Evolutionary conservation across 139 green algal species (phyloP).

Genomic region (Mychonastes homosphaera): DNA sequence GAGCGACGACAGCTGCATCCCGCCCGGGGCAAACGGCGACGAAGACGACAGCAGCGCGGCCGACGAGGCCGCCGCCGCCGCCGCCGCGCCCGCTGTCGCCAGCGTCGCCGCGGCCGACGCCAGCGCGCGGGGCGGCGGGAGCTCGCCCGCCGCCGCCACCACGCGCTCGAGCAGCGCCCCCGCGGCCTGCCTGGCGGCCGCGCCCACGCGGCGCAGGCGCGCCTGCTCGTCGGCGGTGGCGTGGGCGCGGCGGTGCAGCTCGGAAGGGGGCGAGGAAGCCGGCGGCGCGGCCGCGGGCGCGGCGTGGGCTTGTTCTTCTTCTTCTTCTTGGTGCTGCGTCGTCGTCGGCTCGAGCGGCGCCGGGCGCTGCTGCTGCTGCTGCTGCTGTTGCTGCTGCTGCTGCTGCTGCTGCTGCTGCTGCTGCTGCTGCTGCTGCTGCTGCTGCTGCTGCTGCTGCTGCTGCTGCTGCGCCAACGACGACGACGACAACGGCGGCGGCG

Average conservation of each 20-base stretch:
- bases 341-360: not conserved
- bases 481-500: too few species aligned
- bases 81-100: not conserved
- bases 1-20: too few species aligned
- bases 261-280: not conserved
- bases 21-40: too few species aligned
- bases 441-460: not conserved
- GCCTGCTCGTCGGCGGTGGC: not conserved
- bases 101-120: not conserved
- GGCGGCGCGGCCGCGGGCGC: too few species aligned
- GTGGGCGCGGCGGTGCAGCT: too few species aligned
- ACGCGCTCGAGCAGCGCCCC: not conserved
- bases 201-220: not conserved
- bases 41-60: too few species aligned
- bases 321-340: not conserved
- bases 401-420: not conserved
- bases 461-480: too few species aligned
- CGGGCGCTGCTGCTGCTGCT: constrained; percentile 10
- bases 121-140: not conserved
- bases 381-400: not conserved
- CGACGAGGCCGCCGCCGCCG: too few species aligned
- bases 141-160: not conserved
- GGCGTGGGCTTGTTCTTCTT: not conserved
- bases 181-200: not conserved
- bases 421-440: not conserved